Conservation (phyloP, 176 grass and related monocot genomes). For the Eragrostis nindensis region DNA sequence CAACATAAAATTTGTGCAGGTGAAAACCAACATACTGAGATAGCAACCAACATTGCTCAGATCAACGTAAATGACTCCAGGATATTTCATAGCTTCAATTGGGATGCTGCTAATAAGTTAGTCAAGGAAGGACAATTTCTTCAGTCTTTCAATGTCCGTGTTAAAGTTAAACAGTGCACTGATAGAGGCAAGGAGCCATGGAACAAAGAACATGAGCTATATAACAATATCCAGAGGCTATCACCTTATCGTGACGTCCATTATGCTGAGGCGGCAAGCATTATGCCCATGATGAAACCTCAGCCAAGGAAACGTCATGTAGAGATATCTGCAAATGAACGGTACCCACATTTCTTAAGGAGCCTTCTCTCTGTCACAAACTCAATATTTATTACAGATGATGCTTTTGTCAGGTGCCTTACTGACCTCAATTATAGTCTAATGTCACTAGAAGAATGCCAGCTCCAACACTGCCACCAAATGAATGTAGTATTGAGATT, state of each 20-base stretch:
- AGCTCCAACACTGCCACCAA: not conserved
- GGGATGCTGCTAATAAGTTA: not conserved
- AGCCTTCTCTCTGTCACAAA: not conserved
- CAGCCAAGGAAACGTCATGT: not conserved
- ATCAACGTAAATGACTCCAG: not conserved
- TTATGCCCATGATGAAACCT: not conserved
- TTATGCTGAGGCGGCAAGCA: not conserved
- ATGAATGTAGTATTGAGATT: not conserved
- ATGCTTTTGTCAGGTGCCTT: not conserved
- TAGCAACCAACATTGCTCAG: not conserved
- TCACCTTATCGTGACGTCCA: not conserved
- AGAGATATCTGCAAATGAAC: not conserved
- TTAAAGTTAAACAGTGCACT: not conserved
- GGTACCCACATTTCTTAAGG: not conserved
- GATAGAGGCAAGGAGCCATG: not conserved
- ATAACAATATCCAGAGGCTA: not conserved
- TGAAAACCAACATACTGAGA: not conserved
- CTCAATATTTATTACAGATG: not conserved
- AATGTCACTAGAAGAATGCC: not conserved
- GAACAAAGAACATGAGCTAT: not conserved
- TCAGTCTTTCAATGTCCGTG: not conserved
- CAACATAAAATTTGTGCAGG: no score
- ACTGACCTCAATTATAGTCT: not conserved
- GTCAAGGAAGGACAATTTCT: not conserved
- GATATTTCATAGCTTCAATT: not conserved